Evolutionary conservation across 371 early-diverging fungal genomes (phyloP).

Genomic region (Apophysomyces trapeziformis): DNA sequence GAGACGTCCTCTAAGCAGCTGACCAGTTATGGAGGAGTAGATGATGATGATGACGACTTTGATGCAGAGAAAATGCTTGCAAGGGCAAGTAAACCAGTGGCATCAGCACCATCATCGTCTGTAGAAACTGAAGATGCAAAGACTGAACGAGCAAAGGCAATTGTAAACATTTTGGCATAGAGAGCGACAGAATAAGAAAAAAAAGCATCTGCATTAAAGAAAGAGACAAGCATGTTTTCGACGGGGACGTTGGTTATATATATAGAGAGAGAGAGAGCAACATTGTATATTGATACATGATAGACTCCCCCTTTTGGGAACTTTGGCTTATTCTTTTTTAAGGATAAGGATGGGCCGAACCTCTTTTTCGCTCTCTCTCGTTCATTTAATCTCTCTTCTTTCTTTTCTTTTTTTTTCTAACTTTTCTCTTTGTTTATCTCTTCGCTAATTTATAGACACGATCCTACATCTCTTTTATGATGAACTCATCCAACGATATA

Average conservation of each 20-base stretch:
- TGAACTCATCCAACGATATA: too few species aligned
- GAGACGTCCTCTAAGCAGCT: slow-evolving; percentile 22
- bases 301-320: slow-evolving; percentile 14
- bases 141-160: slow-evolving; percentile 35
- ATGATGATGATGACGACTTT: slow-evolving; percentile 41
- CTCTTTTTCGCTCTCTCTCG: slow-evolving; percentile 15
- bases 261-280: too few species aligned
- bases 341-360: background rate
- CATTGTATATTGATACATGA: too few species aligned
- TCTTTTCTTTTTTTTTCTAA: slow-evolving; percentile 7
- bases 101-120: background rate
- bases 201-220: too few species aligned
- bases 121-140: slow-evolving; percentile 13
- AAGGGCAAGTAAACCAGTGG: slow-evolving; percentile 12
- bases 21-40: slow-evolving; percentile 26
- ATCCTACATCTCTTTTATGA: too few species aligned
- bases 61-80: slow-evolving; percentile 51
- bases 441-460: background rate
- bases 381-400: slow-evolving; percentile 18
- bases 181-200: background rate
- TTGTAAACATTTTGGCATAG: slow-evolving; percentile 21
- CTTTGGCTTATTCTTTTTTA: slow-evolving; percentile 8
- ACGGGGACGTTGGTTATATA: too few species aligned
- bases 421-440: background rate
- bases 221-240: too few species aligned